Conservation (phyloP, 257 asterid genomes). For the Anisodus tanguticus region DNA sequence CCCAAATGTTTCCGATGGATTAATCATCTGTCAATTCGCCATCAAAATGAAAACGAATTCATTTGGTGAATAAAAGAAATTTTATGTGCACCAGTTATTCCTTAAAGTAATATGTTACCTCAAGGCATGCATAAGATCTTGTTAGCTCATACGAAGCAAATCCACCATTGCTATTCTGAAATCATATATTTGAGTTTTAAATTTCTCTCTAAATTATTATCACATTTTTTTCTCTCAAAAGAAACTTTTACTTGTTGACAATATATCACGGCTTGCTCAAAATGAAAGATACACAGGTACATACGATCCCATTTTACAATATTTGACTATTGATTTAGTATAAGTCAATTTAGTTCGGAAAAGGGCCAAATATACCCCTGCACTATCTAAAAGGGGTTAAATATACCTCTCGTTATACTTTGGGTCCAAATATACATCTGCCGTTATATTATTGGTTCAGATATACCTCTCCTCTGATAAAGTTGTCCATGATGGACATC, state of each 20-base stretch:
- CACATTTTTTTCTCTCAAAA: too few relatives aligned
- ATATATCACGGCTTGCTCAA: not conserved
- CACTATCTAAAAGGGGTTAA: too few relatives aligned
- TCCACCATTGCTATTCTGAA: constrained; percentile 73
- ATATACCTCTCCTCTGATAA: too few relatives aligned
- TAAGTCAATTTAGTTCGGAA: not conserved
- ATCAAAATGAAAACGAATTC: not conserved
- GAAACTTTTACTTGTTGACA: too few relatives aligned
- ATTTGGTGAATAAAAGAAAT: not conserved
- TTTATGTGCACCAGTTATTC: not conserved
- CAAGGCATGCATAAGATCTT: constrained; percentile 77
- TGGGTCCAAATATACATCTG: too few relatives aligned
- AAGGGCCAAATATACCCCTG: too few relatives aligned
- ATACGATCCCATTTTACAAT: not conserved
- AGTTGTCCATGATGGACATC: too few relatives aligned
- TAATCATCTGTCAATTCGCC: constrained; percentile 55
- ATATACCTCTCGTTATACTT: too few relatives aligned
- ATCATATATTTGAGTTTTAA: not conserved
- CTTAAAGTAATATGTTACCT: constrained; percentile 43
- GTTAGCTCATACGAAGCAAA: constrained; percentile 84
- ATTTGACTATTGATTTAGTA: not conserved
- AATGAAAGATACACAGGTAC: too few relatives aligned
- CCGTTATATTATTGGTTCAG: too few relatives aligned
- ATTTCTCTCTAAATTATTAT: too few relatives aligned
- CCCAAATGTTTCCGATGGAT: constrained; percentile 76